Conservation (phyloP, 331 rosid genomes). For the Cydonia oblonga region DNA sequence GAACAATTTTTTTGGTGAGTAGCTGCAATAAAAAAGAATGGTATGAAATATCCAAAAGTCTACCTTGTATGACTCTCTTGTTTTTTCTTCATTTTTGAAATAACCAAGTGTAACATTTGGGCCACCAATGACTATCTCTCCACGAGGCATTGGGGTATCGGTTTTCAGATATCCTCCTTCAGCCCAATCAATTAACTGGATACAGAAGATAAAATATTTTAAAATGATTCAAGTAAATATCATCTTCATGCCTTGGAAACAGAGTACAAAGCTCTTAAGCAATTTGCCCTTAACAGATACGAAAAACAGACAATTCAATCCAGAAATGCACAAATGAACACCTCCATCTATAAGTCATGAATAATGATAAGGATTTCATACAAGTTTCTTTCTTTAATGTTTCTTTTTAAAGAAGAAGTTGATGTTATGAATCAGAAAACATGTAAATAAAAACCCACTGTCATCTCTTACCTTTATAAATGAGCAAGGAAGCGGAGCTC, state of each 20-base stretch:
- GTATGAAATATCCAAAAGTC: background rate
- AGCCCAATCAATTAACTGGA: constrained; percentile 80
- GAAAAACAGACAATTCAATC: background rate
- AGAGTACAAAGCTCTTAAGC: background rate
- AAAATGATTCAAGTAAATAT: background rate
- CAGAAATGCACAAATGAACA: background rate
- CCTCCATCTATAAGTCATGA: background rate
- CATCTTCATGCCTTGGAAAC: background rate
- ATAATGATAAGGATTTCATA: background rate
- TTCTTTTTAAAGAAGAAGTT: background rate
- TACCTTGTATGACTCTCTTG: constrained; percentile 84
- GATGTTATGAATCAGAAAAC: background rate
- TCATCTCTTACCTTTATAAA: constrained; percentile 52
- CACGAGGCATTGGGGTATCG: constrained; percentile 82
- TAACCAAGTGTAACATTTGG: constrained; percentile 87
- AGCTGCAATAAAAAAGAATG: background rate
- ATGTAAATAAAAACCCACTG: background rate
- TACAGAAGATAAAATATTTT: constrained; percentile 16
- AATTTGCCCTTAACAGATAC: background rate
- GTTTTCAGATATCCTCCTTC: constrained; percentile 76
- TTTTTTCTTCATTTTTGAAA: constrained; percentile 88
- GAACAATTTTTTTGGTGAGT: background rate
- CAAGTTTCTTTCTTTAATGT: background rate
- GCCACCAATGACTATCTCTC: constrained; percentile 93
- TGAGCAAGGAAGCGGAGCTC: constrained; percentile 97